A percentile compares a stretch with the other conserved stretches of the same genome.
These are phyloP conservation scores for Ascochyta koolunga DNA, from an alignment of 2,329 filamentous ascomycete genomes.

Conservation along the genomic window DNA sequence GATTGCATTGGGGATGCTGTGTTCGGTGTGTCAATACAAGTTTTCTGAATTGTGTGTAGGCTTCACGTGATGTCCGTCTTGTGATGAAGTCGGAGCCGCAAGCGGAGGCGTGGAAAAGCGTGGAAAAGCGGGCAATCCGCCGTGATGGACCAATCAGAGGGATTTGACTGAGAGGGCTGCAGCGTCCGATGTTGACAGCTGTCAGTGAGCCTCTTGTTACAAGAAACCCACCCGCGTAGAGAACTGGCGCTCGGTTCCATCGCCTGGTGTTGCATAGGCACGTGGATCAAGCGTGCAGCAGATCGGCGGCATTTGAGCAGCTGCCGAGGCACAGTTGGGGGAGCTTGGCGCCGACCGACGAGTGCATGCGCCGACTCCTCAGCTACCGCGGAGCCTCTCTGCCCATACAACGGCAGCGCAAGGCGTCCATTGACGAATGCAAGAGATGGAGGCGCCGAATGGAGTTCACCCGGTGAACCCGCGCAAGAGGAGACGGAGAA, in stretches of 20 bases:
- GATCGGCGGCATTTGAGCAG: constrained; percentile 4
- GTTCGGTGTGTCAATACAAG: not conserved
- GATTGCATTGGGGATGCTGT: not conserved
- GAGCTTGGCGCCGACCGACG: constrained; percentile 7
- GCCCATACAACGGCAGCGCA: not conserved
- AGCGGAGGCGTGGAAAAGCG: not conserved
- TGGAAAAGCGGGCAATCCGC: not conserved
- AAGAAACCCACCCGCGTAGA: too few relatives aligned
- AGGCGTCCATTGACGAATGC: constrained; percentile 3
- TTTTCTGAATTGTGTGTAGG: not conserved
- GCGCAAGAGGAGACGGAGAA: constrained; percentile 60
- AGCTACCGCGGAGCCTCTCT: constrained; percentile 8
- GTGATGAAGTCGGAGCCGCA: not conserved
- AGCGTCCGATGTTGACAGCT: not conserved
- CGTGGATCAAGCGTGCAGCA: not conserved
- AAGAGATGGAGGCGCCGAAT: constrained; percentile 41
- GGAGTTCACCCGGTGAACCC: constrained; percentile 36
- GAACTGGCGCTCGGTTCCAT: not conserved
- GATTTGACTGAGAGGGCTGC: not conserved
- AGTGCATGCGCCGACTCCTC: constrained; percentile 3
- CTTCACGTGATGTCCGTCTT: not conserved
- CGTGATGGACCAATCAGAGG: not conserved
- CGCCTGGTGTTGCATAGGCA: not conserved
- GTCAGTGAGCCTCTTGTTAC: not conserved
- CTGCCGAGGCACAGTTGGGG: constrained; percentile 14